Base-by-base conservation (phyloP, 495 filamentous ascomycete species). In the Penicillium salamii region DNA sequence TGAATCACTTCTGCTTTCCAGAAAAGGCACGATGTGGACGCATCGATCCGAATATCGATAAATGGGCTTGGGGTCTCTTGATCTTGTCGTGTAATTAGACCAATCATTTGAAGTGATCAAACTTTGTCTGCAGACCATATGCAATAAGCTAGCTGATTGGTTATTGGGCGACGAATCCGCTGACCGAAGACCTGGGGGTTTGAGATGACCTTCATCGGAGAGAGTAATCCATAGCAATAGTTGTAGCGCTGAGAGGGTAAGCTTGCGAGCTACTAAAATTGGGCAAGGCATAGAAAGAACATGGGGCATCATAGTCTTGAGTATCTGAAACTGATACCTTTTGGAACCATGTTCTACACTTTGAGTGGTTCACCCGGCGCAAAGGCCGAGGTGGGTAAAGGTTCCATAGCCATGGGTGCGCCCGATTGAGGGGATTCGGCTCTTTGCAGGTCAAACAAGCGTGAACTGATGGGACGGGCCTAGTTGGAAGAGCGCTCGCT, bases 351-450 rank as follows among this genome's bases (percentile, higher is more conserved):
- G 46, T 40, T 44, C 44, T 36, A 31, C 18, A 34, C 13, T 29
- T 18, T 15, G 20, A n/a, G 36, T 38, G 26, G 37, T 43, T 21
- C 44, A n/a, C 29, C 20, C 26, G 31, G 32, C 14, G 37, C 50
- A 44, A 57, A 60, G 54, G 20, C 49, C 15, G 37, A 15, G 40
- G 5, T 38, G 24, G 17, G 2, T 2, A 23, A 31, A 52, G 43
- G 29, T 54, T 32, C 47, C 50, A 52, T 39, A 46, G 24, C 39
- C 19, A 38, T 51, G 40, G 35, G 32, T 18, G 24, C 12, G 26
- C 7, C 37, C 48, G 42, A 43, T 42, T 42, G 44, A 39, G 32
- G 15, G n/a, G 32, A 54, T 44, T 54, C 52, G 49, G 61, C 20
- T 31, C 17, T 39, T 42, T 44, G 52, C 49, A 44, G 41, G 52